phyloP scores from a whole-genome alignment of 495 filamentous ascomycete species.

The Peziza echinospora region DNA sequence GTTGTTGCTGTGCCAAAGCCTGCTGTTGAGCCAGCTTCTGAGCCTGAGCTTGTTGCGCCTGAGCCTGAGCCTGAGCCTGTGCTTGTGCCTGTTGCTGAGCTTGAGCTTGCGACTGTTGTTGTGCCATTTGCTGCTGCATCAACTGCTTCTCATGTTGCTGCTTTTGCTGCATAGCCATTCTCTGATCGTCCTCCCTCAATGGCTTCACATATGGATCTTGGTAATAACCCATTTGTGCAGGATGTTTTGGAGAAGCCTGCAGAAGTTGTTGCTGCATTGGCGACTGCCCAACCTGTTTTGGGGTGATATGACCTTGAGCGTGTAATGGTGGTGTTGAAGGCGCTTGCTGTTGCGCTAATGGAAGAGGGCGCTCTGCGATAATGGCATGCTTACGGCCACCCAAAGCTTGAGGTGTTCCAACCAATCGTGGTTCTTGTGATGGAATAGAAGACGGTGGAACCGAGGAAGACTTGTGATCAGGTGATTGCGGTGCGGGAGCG shows the following conservation, averaged over 20 bases:
- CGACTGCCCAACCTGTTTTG: not conserved
- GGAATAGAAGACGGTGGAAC: not conserved
- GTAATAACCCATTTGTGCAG: conserved; percentile 6
- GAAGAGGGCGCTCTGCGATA: not conserved
- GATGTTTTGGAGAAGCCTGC: too few species aligned
- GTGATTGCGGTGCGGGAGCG: not conserved
- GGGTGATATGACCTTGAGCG: not conserved
- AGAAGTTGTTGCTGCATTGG: not conserved
- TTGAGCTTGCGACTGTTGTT: not conserved
- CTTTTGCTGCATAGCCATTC: not conserved
- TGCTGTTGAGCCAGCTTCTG: not conserved
- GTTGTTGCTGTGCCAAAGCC: not conserved
- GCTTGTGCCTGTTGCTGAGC: too few species aligned
- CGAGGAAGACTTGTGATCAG: not conserved
- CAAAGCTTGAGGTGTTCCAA: too few species aligned
- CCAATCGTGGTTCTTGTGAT: too few species aligned
- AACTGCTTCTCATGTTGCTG: not conserved
- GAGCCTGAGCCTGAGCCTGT: conserved; percentile 6
- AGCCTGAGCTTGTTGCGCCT: conserved; percentile 3
- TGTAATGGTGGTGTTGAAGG: not conserved
- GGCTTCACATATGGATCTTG: not conserved
- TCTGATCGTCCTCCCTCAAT: not conserved
- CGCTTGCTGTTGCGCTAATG: not conserved
- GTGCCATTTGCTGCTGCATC: not conserved
- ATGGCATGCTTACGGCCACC: not conserved